Conservation (phyloP, 179 eudicot species). For the Beta macrorhiza region DNA sequence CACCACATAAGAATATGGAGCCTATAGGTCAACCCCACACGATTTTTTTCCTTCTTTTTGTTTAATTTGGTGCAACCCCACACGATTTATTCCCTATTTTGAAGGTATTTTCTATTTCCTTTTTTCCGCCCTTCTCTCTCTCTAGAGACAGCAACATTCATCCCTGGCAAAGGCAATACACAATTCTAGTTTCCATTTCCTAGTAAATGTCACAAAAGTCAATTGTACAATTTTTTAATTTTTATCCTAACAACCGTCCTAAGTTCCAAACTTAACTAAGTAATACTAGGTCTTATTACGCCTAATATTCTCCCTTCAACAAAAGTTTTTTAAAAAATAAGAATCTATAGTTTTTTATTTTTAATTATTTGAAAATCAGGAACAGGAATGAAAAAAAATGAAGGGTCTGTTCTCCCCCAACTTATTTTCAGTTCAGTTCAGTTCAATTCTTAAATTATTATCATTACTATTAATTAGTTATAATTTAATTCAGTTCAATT, state of each 20-base stretch:
- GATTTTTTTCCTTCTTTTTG: not conserved
- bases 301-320: not conserved
- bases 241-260: slow-evolving; percentile 26
- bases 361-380: too few species aligned
- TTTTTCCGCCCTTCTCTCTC: not conserved
- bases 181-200: slow-evolving; percentile 12
- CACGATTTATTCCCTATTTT: slow-evolving; percentile 15
- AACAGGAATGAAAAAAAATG: too few species aligned
- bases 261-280: not conserved
- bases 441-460: too few species aligned
- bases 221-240: slow-evolving; percentile 10
- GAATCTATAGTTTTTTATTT: too few species aligned
- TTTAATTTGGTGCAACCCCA: slow-evolving; percentile 1
- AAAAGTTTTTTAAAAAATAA: not conserved
- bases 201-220: slow-evolving; percentile 11
- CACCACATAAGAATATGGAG: not conserved
- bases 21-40: not conserved
- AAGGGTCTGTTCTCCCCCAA: too few species aligned
- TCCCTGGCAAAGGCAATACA: slow-evolving; percentile 19
- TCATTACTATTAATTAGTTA: too few species aligned
- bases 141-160: slow-evolving; percentile 7
- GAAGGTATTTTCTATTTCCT: not conserved
- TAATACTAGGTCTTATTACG: not conserved
- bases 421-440: too few species aligned
- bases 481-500: too few species aligned